Evolutionary conservation across 2,329 filamentous ascomycete genomes (phyloP), one percentile per base, ranked within the genome.

Genomic region (Fusarium torreyae): DNA sequence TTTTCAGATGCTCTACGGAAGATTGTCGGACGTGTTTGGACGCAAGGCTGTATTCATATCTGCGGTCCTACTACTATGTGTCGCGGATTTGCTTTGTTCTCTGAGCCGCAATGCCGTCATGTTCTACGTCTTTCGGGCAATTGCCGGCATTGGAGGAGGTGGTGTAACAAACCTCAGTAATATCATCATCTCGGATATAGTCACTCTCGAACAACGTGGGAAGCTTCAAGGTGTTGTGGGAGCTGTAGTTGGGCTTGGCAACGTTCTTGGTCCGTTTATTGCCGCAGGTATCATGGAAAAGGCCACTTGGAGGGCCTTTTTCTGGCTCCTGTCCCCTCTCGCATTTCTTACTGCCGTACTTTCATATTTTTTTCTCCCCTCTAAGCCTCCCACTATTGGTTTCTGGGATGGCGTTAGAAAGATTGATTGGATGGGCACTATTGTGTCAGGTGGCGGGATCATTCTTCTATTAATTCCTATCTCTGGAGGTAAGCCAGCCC

Each of bases 1-100:
- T 14, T 61, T 61, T 2, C 57, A 59, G 8, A 59, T 59, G 54
- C 36, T 60, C 14, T 59, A 59, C 1, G 57, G 57, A 0, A 50
- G 57, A n/a, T 6, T 61, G 0, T 61, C 57, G 0, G 57, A 61
- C n/a, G 55, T 59, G 1, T 61, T 61, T 44, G 57, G 57, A 1
- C 57, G 57, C 5, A 60, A 61, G 4, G 55, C 50, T 0, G 9
- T 61, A 6, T 60, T 51, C 1, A 1, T 61, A 2, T 31, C 36
- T 3, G 54, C 54, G 0, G 31, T 48, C 0, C 0, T 59, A 0
- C 1, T 61, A 0, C 36, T 61, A 1, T 59, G 54, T n/a, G 4
- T 51, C 0, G 17, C 36, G 0, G 31, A 61, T 3, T 5, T 61
- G 3, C 18, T 60, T 0, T 59, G 57, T 2, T 59, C 54, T 0